A percentile compares a stretch with the other conserved stretches of the same genome.
Conservation (phyloP, 345 rosid genomes). For the Pistacia vera region DNA sequence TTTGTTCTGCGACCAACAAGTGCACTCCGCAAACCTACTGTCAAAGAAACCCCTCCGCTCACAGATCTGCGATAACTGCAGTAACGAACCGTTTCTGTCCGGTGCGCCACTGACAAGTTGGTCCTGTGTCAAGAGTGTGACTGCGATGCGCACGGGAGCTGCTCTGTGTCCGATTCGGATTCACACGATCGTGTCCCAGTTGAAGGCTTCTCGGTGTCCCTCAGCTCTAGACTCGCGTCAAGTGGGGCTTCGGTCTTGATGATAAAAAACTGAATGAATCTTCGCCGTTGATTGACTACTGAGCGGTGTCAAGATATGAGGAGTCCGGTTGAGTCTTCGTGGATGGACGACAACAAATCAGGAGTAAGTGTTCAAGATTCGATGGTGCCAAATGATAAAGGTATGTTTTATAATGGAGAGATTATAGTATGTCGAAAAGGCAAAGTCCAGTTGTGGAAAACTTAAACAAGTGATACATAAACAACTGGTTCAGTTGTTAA, state of each 20-base stretch:
- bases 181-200: constrained; percentile 59
- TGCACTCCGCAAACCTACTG: constrained; percentile 83
- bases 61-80: constrained; percentile 89
- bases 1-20: constrained; percentile 84
- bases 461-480: constrained; percentile 53
- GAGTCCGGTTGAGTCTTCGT: constrained; percentile 45
- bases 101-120: constrained; percentile 62
- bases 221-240: constrained; percentile 56
- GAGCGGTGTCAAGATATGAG: constrained; percentile 25
- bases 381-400: constrained; percentile 54
- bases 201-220: constrained; percentile 82
- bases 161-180: constrained; percentile 66
- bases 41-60: constrained; percentile 83
- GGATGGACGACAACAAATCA: constrained; percentile 37
- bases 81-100: constrained; percentile 60
- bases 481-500: constrained; percentile 68
- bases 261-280: constrained; percentile 26
- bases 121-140: constrained; percentile 72
- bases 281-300: not conserved
- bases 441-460: constrained; percentile 50
- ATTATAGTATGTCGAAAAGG: constrained; percentile 26
- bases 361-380: constrained; percentile 47
- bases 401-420: constrained; percentile 10
- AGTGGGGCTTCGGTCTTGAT: constrained; percentile 60
- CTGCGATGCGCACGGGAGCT: constrained; percentile 70